Conservation (phyloP, 805 yeast genomes). For the Tetrapisispora iriomotensis region DNA sequence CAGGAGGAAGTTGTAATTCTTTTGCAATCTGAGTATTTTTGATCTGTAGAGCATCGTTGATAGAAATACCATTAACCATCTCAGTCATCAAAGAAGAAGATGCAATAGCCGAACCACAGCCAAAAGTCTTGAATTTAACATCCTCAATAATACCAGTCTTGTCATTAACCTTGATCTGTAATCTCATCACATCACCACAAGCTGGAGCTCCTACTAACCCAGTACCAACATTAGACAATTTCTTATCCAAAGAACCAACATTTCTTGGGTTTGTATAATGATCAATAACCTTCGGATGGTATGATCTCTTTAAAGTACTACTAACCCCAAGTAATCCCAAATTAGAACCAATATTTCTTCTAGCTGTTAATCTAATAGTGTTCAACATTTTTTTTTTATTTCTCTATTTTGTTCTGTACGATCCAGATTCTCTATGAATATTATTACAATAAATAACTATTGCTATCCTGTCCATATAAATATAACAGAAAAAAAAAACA, state of each 20-base stretch:
- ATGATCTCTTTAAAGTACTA: slow-evolving; percentile 19
- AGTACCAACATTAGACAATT: slow-evolving; percentile 72
- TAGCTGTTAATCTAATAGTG: slow-evolving; percentile 1
- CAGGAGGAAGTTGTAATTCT: slow-evolving; percentile 92
- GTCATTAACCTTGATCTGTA: slow-evolving; percentile 89
- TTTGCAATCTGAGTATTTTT: slow-evolving; percentile 92
- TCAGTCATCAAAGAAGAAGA: slow-evolving; percentile 92
- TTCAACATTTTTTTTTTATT: background rate
- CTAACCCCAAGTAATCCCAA: background rate
- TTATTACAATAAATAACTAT: no score
- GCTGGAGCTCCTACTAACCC: slow-evolving; percentile 99
- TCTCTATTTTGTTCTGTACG: background rate
- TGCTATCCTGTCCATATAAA: no score
- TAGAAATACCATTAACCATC: slow-evolving; percentile 84
- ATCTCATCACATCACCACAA: slow-evolving; percentile 97
- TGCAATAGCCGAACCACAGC: slow-evolving; percentile 98
- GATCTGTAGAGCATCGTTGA: slow-evolving; percentile 87
- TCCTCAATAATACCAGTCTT: slow-evolving; percentile 84
- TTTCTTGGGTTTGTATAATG: slow-evolving; percentile 96
- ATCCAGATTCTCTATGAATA: no score
- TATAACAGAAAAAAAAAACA: no score
- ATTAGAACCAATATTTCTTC: background rate
- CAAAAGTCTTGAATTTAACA: slow-evolving; percentile 96
- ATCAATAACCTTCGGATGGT: slow-evolving; percentile 90
- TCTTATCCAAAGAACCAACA: slow-evolving; percentile 86